These are phyloP conservation scores for Rhizoclosmatium globosum DNA, from an alignment of 192 early-diverging fungal genomes.

Conservation along the genomic window DNA sequence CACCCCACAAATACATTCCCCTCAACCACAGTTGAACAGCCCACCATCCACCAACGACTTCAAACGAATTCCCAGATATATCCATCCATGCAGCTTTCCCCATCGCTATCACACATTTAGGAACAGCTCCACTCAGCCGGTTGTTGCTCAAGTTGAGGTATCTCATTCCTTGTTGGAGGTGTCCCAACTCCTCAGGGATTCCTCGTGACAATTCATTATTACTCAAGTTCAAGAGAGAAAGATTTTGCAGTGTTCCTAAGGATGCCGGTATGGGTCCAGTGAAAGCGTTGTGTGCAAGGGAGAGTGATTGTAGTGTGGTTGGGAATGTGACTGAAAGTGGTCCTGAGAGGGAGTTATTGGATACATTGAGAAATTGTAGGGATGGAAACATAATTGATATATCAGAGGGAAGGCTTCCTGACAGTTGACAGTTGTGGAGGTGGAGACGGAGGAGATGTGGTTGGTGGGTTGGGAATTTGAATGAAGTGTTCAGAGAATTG, in stretches of 20 bases:
- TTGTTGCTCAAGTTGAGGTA: neutral
- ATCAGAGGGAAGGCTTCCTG: too few species aligned
- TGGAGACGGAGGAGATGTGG: too few species aligned
- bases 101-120: neutral
- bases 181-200: neutral
- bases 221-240: neutral
- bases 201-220: neutral
- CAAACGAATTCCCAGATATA: neutral
- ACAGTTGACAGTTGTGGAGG: too few species aligned
- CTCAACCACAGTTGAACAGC: too few species aligned
- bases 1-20: too few species aligned
- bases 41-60: neutral
- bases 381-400: too few species aligned
- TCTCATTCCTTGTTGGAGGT: neutral
- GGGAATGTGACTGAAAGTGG: too few species aligned
- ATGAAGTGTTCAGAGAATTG: too few species aligned
- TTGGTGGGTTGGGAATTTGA: too few species aligned
- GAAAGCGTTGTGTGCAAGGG: neutral
- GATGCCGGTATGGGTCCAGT: neutral
- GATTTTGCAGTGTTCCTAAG: neutral
- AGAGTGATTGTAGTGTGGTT: neutral
- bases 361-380: too few species aligned
- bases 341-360: too few species aligned
- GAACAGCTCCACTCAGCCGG: neutral
- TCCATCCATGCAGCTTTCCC: neutral